phyloP scores from a whole-genome alignment of 768 basidiomycete genomes.

The Lentinula raphanica region DNA sequence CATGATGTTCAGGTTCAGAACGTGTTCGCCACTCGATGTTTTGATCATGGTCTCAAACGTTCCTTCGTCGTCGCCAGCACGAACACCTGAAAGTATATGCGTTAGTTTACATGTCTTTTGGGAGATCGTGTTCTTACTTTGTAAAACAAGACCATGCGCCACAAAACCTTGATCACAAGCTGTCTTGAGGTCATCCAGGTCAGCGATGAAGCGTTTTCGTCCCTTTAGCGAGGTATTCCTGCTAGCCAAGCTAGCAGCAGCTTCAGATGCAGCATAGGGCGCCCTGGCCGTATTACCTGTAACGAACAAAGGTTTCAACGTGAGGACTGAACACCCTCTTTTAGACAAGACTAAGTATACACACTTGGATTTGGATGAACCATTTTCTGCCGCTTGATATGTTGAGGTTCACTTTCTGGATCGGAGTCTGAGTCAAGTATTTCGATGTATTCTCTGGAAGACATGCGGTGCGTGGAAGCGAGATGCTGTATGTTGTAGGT shows the following conservation, averaged over 20 bases:
- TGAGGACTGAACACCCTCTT: too few relatives aligned
- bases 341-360: too few relatives aligned
- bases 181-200: conserved; percentile 43
- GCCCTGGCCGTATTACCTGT: neutral
- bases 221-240: conserved; percentile 49
- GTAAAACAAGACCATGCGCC: conserved; percentile 32
- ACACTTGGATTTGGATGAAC: conserved; percentile 19
- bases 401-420: conserved; percentile 8
- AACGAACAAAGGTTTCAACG: neutral
- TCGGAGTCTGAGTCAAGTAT: conserved; percentile 18
- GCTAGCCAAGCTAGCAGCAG: conserved; percentile 5
- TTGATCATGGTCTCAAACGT: conserved; percentile 47
- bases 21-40: conserved; percentile 26
- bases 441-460: conserved; percentile 9
- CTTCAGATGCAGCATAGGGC: neutral
- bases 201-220: conserved; percentile 51
- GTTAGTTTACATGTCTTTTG: neutral
- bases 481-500: too few relatives aligned
- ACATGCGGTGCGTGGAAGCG: neutral
- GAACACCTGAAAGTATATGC: conserved; percentile 34
- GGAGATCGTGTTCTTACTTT: conserved; percentile 24
- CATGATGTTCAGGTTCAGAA: conserved; percentile 37
- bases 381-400: conserved; percentile 28
- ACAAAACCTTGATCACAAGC: conserved; percentile 30
- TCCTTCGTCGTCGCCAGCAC: conserved; percentile 58